These are phyloP conservation scores for Otatea glauca DNA, from an alignment of 176 grass and related monocot genomes.

Conservation along the genomic window DNA sequence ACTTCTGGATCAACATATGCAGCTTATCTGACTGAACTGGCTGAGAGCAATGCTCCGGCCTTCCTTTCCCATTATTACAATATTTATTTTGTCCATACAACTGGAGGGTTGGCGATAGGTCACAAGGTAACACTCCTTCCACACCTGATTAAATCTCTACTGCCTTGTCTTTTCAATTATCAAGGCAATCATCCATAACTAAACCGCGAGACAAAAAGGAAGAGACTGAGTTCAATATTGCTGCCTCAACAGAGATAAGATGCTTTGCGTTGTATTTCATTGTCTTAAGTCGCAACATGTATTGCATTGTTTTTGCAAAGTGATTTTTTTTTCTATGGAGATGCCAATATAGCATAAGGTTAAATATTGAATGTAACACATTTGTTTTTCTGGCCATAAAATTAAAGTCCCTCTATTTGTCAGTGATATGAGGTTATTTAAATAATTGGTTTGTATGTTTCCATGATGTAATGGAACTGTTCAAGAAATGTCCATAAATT, in stretches of 20 bases:
- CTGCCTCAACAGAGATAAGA: not conserved
- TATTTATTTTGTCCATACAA: conserved; percentile 89
- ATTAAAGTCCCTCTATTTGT: not conserved
- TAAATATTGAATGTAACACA: not conserved
- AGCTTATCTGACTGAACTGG: conserved; percentile 71
- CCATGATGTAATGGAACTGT: not conserved
- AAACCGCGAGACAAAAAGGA: not conserved
- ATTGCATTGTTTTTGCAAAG: not conserved
- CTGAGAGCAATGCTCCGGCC: conserved; percentile 67
- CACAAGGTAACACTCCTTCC: conserved; percentile 62
- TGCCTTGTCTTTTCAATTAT: conserved; percentile 2
- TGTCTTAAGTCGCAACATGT: not conserved
- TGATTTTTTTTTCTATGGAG: not conserved
- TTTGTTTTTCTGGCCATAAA: conserved; percentile 8
- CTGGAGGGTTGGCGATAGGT: conserved; percentile 76
- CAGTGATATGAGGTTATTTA: not conserved
- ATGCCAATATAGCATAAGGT: not conserved
- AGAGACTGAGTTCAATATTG: not conserved
- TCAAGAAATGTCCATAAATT: conserved; percentile 6
- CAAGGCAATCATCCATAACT: not conserved
- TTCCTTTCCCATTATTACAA: conserved; percentile 98
- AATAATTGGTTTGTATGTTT: not conserved
- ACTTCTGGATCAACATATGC: conserved; percentile 72
- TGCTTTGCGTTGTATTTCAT: not conserved
- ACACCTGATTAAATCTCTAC: conserved; percentile 23